Evolutionary conservation across 805 yeast species (phyloP).

Genomic region (Saturnispora sanitii): DNA sequence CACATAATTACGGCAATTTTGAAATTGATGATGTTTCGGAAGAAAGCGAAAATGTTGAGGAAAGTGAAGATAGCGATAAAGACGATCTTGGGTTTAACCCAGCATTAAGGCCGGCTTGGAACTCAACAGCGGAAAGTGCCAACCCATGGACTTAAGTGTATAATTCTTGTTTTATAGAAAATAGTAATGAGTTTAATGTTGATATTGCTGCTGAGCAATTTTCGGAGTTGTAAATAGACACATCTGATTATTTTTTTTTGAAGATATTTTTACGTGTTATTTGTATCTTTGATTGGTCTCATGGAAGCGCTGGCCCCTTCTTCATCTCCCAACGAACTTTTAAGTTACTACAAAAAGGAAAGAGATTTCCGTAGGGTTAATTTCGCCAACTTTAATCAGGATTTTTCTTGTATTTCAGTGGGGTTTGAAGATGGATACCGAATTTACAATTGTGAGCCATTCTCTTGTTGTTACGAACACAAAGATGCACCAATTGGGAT

Average conservation of each 20-base stretch:
- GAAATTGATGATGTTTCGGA: constrained; percentile 14
- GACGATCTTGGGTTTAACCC: constrained; percentile 38
- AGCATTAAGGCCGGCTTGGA: constrained; percentile 32
- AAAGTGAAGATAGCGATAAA: constrained; percentile 26
- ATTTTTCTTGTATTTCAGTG: constrained; percentile 69
- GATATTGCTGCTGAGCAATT: not conserved
- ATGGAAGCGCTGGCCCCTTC: constrained; percentile 3
- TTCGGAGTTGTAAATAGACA: not conserved
- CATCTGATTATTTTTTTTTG: too few species aligned
- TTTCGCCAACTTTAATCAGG: constrained; percentile 76
- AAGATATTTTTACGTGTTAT: not conserved
- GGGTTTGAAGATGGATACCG: constrained; percentile 60
- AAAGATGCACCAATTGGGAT: constrained; percentile 51
- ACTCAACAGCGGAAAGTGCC: constrained; percentile 24
- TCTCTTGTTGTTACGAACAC: constrained; percentile 57
- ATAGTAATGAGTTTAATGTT: not conserved
- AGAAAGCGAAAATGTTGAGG: not conserved
- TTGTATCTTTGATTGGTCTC: not conserved
- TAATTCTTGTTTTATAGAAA: not conserved
- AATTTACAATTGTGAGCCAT: constrained; percentile 83
- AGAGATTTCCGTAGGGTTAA: constrained; percentile 3
- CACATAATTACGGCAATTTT: not conserved
- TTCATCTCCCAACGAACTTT: not conserved
- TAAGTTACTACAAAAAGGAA: not conserved
- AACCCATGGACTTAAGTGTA: constrained; percentile 53